Conservation (phyloP, 495 filamentous ascomycete species). For the Parachaetomium inaequale region DNA sequence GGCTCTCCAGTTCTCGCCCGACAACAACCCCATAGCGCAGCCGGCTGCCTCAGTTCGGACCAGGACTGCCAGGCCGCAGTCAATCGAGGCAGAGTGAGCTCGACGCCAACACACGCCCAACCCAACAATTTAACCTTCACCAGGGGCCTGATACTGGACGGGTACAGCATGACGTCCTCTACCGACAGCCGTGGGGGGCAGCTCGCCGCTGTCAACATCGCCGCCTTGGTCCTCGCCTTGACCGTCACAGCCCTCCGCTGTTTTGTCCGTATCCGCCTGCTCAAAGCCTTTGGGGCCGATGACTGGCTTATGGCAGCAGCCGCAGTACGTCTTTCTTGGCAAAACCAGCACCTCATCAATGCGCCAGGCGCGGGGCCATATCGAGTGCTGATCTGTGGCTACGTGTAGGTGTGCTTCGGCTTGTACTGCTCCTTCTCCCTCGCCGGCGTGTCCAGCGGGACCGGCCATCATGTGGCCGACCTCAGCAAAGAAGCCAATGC, state of each 20-base stretch:
- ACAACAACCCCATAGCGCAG: too few relatives aligned
- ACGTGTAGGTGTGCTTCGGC: conserved; percentile 4
- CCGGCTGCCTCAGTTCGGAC: too few relatives aligned
- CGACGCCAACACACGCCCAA: too few relatives aligned
- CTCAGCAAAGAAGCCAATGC: conserved; percentile 1
- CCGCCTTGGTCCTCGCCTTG: conserved; percentile 6
- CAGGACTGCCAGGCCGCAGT: too few relatives aligned
- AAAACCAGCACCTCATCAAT: not conserved
- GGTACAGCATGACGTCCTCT: not conserved
- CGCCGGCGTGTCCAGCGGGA: conserved; percentile 14
- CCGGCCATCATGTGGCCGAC: conserved; percentile 6
- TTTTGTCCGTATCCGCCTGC: conserved; percentile 18
- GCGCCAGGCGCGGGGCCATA: too few relatives aligned
- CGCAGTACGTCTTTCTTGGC: not conserved
- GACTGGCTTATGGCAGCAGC: conserved; percentile 21
- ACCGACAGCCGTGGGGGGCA: conserved; percentile 1
- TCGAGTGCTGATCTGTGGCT: not conserved
- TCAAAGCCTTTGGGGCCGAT: conserved; percentile 19
- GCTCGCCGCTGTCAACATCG: conserved; percentile 13
- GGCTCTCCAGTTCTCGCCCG: not conserved
- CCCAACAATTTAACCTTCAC: not conserved
- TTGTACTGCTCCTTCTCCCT: conserved; percentile 18
- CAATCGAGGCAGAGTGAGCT: too few relatives aligned
- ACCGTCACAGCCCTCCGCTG: conserved; percentile 15
- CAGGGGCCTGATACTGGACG: not conserved